Base-by-base conservation (phyloP, 192 early-diverging fungal genomes). In the Diversispora epigaea region DNA sequence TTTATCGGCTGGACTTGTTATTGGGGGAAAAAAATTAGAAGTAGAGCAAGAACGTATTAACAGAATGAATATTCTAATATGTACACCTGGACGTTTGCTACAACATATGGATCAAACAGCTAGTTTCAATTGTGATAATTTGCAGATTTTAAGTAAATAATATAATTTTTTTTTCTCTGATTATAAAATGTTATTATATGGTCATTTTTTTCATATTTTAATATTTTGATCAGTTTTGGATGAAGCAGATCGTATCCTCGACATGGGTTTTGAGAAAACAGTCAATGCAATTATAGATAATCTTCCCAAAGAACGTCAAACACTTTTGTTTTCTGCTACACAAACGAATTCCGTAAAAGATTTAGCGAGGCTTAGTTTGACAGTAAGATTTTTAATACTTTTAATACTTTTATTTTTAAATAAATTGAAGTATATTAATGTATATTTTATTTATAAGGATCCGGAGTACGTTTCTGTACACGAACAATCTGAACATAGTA, bases 381-480 rank as follows among this genome's bases (percentile, higher is more conserved):
- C 86, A 78, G 86, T 87, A 76, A 43, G 15, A 32, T 58, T 12
- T 3, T 21, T n/a, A 49, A 64, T 54, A 17, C 19, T 15, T 39
- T 43, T 50, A 43, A 41, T 47, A 62, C 25, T 41, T 75, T n/a
- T 19, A 43, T 9, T 46, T 81, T 57, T 57, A 47, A 73, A 12
- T 12, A 43, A 25, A 75, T 79, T 40, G 22, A 56, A 14, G 17
- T 14, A 19, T 78, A 8, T 14, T 75, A 11, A 57, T 22, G 39
- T 71, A 71, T 43, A 64, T 22, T 22, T 25, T 43, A 14, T 74
- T 21, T 61, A 44, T 40, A 56, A 87, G 81, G 86, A 94, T 63
- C 95, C 97, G 25, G 95, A 98, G 79, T 97, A 97, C 78, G 94
- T 99, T 21, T 89, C 94, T 15, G 96, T 99, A 17, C 94, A 98